Evolutionary conservation across 768 basidiomycete genomes (phyloP), one percentile per base, ranked within the genome.

Genomic region (Lactifluus piperatus): DNA sequence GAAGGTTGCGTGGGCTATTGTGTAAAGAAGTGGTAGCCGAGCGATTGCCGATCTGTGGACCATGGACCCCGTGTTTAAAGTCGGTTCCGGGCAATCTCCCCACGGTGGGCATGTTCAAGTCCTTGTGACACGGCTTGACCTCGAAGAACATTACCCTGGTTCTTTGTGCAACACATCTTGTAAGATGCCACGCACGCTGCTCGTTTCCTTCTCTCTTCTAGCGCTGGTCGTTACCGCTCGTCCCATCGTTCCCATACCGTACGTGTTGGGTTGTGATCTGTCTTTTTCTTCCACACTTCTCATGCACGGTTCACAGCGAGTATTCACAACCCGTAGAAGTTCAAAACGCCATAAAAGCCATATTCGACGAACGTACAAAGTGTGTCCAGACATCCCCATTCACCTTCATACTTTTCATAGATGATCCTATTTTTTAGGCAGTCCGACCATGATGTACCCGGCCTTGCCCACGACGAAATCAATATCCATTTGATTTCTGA

Each of bases 211-310:
- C 54, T 71, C 72, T 50, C 68, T 78, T 32, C 68, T 76, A 57
- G 75, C 71, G 71, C 73, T 79, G 70, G 73, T 75, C 69, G 77
- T 77, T 63, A 70, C 72, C 55, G 67, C 75, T 67, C 75, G 69
- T 62, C 77, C 77, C 27, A 64, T 77, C 56, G 57, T 66, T 18
- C 65, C 69, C 13, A 59, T 64, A 50, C 58, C 69, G 56, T 64
- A 62, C 46, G 48, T 69, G 50, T 52, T 32, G 30, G 16, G 34
- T 62, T 67, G 29, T 53, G 68, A 74, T 73, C 62, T 64, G 73
- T 71, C 11, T 32, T 43, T 14, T 50, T 30, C 32, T 9, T 43
- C 43, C 14, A 43, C n/a, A 27, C 20, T 18, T 37, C 30, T 51
- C 47, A 30, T 53, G 24, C 49, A 22, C 52, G 18, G 11, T 37